Conservation (phyloP, 2,329 filamentous ascomycete species). For the Westerdykella ornata region DNA sequence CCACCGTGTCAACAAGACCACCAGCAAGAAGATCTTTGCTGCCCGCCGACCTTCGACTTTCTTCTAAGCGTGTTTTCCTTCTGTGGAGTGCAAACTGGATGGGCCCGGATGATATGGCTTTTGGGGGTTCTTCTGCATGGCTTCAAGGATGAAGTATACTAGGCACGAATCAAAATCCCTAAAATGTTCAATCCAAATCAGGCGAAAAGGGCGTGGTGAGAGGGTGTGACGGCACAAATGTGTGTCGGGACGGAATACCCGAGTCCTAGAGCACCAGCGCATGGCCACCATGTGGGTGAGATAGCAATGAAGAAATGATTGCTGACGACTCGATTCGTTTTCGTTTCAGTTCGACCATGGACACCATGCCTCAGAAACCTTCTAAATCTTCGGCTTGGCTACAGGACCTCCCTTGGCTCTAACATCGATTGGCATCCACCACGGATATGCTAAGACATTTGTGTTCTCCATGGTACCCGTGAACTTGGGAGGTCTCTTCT, state of each 20-base stretch:
- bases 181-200: slow-evolving; percentile 12
- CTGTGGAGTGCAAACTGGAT: slow-evolving; percentile 36
- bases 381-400: slow-evolving; percentile 26
- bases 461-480: slow-evolving; percentile 55
- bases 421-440: slow-evolving; percentile 56
- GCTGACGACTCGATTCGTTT: background rate
- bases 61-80: slow-evolving; percentile 62
- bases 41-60: slow-evolving; percentile 93
- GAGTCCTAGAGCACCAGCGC: background rate
- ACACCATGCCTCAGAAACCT: background rate
- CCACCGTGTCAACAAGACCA: slow-evolving; percentile 82
- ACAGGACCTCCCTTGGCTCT: slow-evolving; percentile 33
- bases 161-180: slow-evolving; percentile 41
- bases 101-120: slow-evolving; percentile 36
- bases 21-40: slow-evolving; percentile 85
- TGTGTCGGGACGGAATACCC: background rate
- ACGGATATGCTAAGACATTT: slow-evolving; percentile 56
- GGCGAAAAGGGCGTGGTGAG: background rate
- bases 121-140: slow-evolving; percentile 37
- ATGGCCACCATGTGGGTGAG: background rate
- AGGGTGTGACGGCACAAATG: background rate
- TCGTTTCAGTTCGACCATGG: background rate
- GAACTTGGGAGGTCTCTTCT: slow-evolving; percentile 61
- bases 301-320: background rate
- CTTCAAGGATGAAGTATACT: slow-evolving; percentile 39